Evolutionary conservation across 495 filamentous ascomycete species (phyloP).

Genomic region (Penicillium chermesinum): DNA sequence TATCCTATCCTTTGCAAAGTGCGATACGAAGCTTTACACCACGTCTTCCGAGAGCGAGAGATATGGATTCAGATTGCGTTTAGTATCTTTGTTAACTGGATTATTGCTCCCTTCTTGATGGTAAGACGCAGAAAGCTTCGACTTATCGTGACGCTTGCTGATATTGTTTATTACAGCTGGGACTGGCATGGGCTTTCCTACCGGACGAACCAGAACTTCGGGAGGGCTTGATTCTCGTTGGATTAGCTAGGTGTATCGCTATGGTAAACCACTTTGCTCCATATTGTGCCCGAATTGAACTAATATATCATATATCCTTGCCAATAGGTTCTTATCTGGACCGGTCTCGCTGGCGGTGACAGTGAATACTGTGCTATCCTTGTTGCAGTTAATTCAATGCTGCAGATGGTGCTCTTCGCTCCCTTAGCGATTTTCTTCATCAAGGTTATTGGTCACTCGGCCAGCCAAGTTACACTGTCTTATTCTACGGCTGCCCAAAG

Average conservation of each 20-base stretch:
- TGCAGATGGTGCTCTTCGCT: constrained; percentile 84
- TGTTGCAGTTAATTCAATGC: constrained; percentile 78
- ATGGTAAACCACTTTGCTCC: constrained; percentile 52
- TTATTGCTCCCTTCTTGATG: constrained; percentile 87
- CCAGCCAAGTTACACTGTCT: constrained; percentile 41
- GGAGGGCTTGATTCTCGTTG: constrained; percentile 71
- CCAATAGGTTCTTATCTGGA: constrained; percentile 71
- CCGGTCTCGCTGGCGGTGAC: constrained; percentile 70
- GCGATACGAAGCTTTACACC: constrained; percentile 74
- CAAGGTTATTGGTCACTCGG: constrained; percentile 51
- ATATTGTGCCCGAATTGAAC: background rate
- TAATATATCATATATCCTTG: background rate
- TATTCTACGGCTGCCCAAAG: constrained; percentile 72
- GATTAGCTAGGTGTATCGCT: constrained; percentile 72
- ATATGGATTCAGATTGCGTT: constrained; percentile 80
- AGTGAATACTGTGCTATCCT: constrained; percentile 84
- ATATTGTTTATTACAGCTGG: constrained; percentile 38
- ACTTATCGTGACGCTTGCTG: background rate
- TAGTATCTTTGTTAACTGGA: constrained; percentile 80
- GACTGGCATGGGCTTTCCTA: constrained; percentile 72
- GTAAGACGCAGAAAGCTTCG: constrained; percentile 34
- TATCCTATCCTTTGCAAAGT: constrained; percentile 93
- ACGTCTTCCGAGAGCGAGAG: constrained; percentile 52
- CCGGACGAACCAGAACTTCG: constrained; percentile 65
- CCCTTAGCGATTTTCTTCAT: constrained; percentile 78